A percentile compares a stretch with the other conserved stretches of the same genome.
Evolutionary conservation across 129 eudicot species (phyloP).

Genomic region (Scalesia atractyloides): DNA sequence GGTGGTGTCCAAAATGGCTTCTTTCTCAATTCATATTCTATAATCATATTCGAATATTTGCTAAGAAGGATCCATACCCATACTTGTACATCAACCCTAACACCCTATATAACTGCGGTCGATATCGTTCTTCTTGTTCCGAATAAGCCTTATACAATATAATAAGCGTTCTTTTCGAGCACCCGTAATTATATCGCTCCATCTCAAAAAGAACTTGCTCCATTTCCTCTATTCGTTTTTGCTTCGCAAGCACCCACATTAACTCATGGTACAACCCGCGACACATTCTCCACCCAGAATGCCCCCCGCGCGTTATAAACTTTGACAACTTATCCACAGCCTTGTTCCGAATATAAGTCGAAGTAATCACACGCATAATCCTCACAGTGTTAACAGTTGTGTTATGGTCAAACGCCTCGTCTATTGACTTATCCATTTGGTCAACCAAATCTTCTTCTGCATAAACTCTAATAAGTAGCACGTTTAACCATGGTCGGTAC

Average conservation of each 20-base stretch:
- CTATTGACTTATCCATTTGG: conserved; percentile 61
- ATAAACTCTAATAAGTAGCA: conserved; percentile 59
- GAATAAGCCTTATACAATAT: conserved; percentile 61
- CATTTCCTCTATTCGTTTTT: conserved; percentile 77
- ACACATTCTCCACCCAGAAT: conserved; percentile 72
- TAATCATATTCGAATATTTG: not conserved
- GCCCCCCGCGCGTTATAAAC: conserved; percentile 63
- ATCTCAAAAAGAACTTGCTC: conserved; percentile 79
- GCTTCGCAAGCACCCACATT: conserved; percentile 62
- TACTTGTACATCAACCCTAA: conserved; percentile 64
- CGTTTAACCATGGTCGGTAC: conserved; percentile 79
- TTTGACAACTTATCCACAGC: conserved; percentile 69
- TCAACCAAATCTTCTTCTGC: conserved; percentile 73
- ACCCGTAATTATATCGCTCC: conserved; percentile 48
- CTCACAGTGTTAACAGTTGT: conserved; percentile 40
- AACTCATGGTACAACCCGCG: conserved; percentile 71
- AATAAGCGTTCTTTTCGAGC: conserved; percentile 51
- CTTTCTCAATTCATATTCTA: conserved; percentile 14
- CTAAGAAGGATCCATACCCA: conserved; percentile 47
- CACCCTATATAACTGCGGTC: conserved; percentile 47
- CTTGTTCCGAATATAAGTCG: conserved; percentile 49
- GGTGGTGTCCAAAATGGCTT: conserved; percentile 3
- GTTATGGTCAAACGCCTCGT: conserved; percentile 64
- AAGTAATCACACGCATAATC: conserved; percentile 54
- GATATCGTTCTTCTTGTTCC: conserved; percentile 42